These are phyloP conservation scores for Aureobasidium sp. DNA, from an alignment of 2,329 filamentous ascomycete species.

Conservation along the genomic window DNA sequence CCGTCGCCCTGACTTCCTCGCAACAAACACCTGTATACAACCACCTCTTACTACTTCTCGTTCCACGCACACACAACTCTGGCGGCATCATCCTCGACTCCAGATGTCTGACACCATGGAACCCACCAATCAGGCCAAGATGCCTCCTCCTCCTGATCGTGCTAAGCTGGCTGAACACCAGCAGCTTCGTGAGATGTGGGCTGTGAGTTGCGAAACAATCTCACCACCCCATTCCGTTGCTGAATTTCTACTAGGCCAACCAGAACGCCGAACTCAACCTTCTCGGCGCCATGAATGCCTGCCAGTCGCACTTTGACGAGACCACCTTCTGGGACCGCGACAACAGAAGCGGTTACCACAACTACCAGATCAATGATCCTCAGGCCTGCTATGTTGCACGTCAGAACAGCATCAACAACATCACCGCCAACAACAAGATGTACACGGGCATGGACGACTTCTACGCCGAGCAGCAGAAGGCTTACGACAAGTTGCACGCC, in stretches of 20 bases:
- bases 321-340: neutral
- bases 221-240: fast-evolving
- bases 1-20: neutral
- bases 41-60: neutral
- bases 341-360: neutral
- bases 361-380: neutral
- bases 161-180: neutral
- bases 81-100: neutral
- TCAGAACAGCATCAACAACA: neutral
- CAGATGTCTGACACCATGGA: neutral
- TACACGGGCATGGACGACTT: neutral
- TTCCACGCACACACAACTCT: neutral
- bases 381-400: neutral
- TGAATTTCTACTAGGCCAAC: neutral
- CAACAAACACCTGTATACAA: neutral
- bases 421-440: neutral
- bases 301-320: neutral
- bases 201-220: neutral
- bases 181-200: neutral
- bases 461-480: neutral
- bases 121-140: neutral
- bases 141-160: neutral
- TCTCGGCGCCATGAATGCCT: neutral
- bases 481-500: neutral
- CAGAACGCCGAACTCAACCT: neutral